Conservation (phyloP, 345 rosid genomes). For the Syzygium jambos region DNA sequence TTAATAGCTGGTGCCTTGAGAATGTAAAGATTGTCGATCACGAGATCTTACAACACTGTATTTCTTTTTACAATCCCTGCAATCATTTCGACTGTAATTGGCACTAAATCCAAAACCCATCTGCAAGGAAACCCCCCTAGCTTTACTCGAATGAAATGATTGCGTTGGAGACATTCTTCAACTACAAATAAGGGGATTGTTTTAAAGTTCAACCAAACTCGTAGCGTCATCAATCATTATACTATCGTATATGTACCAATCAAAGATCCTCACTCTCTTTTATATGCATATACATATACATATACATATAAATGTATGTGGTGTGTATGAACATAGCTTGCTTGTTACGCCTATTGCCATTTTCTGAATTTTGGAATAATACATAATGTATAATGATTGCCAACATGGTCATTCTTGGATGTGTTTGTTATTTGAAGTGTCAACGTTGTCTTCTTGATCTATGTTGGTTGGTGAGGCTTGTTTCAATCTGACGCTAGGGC, state of each 20-base stretch:
- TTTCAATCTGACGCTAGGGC: background rate
- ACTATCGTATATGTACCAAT: background rate
- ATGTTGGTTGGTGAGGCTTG: background rate
- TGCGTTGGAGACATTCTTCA: constrained; percentile 14
- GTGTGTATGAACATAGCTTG: background rate
- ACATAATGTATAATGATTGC: background rate
- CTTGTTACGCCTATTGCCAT: background rate
- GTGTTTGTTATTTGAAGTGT: background rate
- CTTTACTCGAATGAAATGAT: constrained; percentile 5
- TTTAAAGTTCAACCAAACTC: background rate
- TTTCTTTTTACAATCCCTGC: background rate
- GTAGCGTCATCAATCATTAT: background rate
- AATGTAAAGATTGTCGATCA: background rate
- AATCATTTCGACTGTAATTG: background rate
- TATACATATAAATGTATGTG: too few species aligned
- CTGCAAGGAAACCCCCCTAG: background rate
- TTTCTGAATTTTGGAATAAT: background rate
- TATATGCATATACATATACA: background rate
- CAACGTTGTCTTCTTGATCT: background rate
- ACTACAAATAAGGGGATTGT: constrained; percentile 19
- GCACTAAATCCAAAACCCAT: background rate
- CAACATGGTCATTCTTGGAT: background rate
- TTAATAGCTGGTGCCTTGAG: background rate
- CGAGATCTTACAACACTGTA: background rate
- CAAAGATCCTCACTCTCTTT: background rate